Evolutionary conservation across 2,329 filamentous ascomycete genomes (phyloP), one percentile per base, ranked within the genome.

Genomic region (Fusarium albidum): DNA sequence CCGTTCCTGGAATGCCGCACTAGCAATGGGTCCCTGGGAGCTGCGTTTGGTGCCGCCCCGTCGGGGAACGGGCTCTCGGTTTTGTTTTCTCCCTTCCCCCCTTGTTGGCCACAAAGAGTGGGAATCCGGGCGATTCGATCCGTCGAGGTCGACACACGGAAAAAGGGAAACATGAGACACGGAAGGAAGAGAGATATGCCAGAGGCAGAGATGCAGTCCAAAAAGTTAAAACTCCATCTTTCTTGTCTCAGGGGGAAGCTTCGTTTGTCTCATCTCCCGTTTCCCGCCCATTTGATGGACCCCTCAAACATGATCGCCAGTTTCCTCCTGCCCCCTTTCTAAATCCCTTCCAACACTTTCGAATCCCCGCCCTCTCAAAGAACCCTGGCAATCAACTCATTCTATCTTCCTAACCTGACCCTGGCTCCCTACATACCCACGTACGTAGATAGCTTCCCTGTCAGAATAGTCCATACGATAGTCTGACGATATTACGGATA

Each of bases 61-160:
- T 29, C 32, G 43, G 33, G 15, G 26, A 29, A 55, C 34, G 31
- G 18, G 43, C 32, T 27, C 56, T 37, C 33, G 45, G 44, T 44
- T 39, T 21, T 21, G n/a, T n/a, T n/a, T n/a, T n/a, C n/a, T n/a
- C n/a, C n/a, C n/a, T n/a, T n/a, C n/a, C n/a, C n/a, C n/a, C n/a
- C n/a, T 21, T 21, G 5, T 21, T 21, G 21, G 42, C 35, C 25
- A 45, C 45, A 55, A 33, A 40, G 54, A 46, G 51, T 46, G 57
- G 57, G 39, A 60, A 59, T 59, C 57, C 57, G 56, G 57, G 56
- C 57, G 56, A 59, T 49, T 56, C 46, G 56, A 42, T 52, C 45
- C 58, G 49, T 33, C 32, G 33, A 25, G 34, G 27, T 17, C 43
- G 17, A 48, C 38, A 52, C 33, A 39, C 14, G 34, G 35, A 35